Evolutionary conservation across 2,329 filamentous ascomycete genomes (phyloP), one percentile per base, ranked within the genome.

Genomic region (Aspergillus viridinutans): DNA sequence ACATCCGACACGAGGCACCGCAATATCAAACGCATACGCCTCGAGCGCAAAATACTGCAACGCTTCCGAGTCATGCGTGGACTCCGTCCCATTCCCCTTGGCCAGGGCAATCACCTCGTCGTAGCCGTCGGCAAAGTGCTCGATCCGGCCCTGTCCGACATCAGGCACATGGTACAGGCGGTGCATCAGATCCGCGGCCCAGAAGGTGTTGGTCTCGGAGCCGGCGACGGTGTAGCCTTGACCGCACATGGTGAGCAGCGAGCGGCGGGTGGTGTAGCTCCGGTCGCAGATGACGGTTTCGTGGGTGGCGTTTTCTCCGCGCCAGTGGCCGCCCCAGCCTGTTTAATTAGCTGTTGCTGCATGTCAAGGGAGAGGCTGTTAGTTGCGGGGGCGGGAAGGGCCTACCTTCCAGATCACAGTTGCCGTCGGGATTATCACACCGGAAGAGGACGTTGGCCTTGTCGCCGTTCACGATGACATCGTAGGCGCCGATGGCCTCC

Each of bases 221-320:
- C 74, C 73, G 5, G 84, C 78, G 7, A 90, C 82, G 7, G 80
- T 84, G 72, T 87, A 89, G 52, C 86, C 87, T 20, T 81, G 74
- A 26, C 78, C 79, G 70, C 87, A 90, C 66, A 89, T 77, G 29
- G 80, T 79, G 52, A 80, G 76, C 7, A 90, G 80, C 21, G 79
- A 80, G 38, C 79, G 80, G 50, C 86, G 83, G 49, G 78, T 79
- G 40, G 74, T 67, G 71, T 84, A 90, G 1, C 85, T 88, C 1
- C 83, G 76, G 4, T 81, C 79, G 72, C 87, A 90, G 71, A 90
- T 89, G 61, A 89, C 87, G 2, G 86, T 90, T 71, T 90, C 86
- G 0, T 78, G 72, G 2, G 85, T 85, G 2, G 81, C 86, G 59
- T 89, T 89, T 26, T 71, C 66, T 47, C 86, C 86, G 54, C 87